These are phyloP conservation scores for Akanthomyces lecanii DNA, from an alignment of 2,329 filamentous ascomycete species.

Conservation along the genomic window DNA sequence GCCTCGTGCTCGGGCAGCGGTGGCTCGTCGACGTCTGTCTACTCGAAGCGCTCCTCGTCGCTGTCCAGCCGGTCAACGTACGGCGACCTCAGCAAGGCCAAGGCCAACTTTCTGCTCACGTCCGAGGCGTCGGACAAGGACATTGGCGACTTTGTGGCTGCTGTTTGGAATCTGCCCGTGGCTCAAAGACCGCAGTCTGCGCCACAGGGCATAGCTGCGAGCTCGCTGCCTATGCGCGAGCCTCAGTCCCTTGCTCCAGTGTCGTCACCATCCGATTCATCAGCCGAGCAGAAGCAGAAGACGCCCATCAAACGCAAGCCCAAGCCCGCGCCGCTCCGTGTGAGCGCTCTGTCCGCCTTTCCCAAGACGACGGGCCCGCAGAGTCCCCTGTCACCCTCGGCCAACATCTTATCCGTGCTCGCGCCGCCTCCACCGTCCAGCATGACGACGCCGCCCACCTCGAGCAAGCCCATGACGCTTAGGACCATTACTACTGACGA, in stretches of 20 bases:
- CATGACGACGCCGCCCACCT: background rate
- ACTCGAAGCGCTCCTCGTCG: constrained; percentile 3
- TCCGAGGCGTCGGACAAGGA: constrained; percentile 51
- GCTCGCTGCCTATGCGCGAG: no score
- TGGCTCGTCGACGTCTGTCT: background rate
- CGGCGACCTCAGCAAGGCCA: constrained; percentile 39
- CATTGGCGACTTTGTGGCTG: constrained; percentile 49
- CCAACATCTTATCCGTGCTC: constrained; percentile 10
- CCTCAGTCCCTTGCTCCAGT: no score
- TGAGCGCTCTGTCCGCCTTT: constrained; percentile 3
- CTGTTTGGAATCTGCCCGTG: constrained; percentile 42
- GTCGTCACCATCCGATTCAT: no score
- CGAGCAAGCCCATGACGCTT: background rate
- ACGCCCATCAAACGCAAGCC: background rate
- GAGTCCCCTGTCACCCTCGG: constrained; percentile 5
- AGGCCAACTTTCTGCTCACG: constrained; percentile 54
- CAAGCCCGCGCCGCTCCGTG: constrained; percentile 11
- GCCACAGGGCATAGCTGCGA: no score
- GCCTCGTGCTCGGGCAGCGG: no score
- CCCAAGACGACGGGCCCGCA: constrained; percentile 11
- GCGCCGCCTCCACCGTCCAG: background rate
- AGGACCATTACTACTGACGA: background rate
- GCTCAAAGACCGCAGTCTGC: background rate
- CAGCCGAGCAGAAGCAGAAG: background rate
- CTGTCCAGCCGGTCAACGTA: constrained; percentile 19